A percentile compares a stretch with the other conserved stretches of the same genome.
These are phyloP conservation scores for Tetrapisispora taiwanensis DNA, from an alignment of 805 yeast genomes.

Conservation along the genomic window DNA sequence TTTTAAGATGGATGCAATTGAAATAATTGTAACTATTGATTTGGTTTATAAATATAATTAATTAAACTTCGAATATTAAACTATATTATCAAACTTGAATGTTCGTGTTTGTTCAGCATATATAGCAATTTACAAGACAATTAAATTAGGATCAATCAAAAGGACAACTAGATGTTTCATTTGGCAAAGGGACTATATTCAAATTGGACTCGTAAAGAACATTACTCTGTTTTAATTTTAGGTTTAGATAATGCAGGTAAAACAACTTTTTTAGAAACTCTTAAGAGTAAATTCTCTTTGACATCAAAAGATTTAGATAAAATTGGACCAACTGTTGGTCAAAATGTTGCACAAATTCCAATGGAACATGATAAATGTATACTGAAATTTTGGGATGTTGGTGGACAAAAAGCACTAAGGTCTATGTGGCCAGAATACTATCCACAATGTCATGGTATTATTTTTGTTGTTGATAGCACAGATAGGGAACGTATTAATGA, in stretches of 20 bases:
- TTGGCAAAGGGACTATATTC: constrained; percentile 52
- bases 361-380: constrained; percentile 32
- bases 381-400: constrained; percentile 90
- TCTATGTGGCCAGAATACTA: constrained; percentile 84
- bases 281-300: constrained; percentile 44
- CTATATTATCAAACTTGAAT: no score
- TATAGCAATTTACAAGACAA: no score
- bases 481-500: constrained; percentile 77
- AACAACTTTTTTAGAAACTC: constrained; percentile 65
- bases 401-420: constrained; percentile 84
- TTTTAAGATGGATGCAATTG: no score
- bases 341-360: constrained; percentile 53
- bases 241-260: constrained; percentile 97
- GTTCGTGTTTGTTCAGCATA: no score
- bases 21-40: no score
- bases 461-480: constrained; percentile 86
- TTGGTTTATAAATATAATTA: no score
- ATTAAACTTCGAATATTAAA: no score
- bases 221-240: constrained; percentile 66
- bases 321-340: constrained; percentile 91
- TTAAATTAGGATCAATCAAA: no score
- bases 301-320: constrained; percentile 45
- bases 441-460: constrained; percentile 77
- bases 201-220: constrained; percentile 49
- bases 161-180: constrained; percentile 46